Evolutionary conservation across 2,329 filamentous ascomycete genomes (phyloP).

Genomic region (Pseudocercospora fuligena): DNA sequence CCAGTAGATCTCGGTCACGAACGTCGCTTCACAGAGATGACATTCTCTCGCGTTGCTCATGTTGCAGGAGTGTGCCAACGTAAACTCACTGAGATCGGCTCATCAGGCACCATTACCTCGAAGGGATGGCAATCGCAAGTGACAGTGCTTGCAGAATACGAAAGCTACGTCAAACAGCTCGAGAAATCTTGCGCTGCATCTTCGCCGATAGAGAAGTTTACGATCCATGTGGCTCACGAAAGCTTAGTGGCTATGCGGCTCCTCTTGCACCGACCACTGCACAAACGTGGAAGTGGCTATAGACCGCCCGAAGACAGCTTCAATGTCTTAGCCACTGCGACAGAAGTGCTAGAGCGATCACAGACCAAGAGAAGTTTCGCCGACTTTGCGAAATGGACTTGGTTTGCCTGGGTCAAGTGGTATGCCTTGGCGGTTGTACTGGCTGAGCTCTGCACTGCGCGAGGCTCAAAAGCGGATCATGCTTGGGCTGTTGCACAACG

Average conservation of each 20-base stretch:
- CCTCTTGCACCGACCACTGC: constrained; percentile 16
- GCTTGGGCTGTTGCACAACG: constrained; percentile 17
- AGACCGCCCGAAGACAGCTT: not conserved
- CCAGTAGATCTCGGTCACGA: not conserved
- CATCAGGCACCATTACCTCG: not conserved
- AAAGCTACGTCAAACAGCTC: constrained; percentile 6
- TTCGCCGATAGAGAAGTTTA: not conserved
- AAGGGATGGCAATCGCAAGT: constrained; percentile 8
- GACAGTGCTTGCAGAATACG: constrained; percentile 9
- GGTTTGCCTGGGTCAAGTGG: constrained; percentile 24
- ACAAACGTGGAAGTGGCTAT: not conserved
- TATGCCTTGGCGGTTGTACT: constrained; percentile 24
- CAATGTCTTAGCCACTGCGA: constrained; percentile 15
- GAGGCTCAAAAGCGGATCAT: not conserved
- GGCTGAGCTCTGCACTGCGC: constrained; percentile 17
- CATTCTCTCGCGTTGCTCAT: constrained; percentile 4
- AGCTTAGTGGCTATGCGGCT: constrained; percentile 17
- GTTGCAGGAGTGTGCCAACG: constrained; percentile 16
- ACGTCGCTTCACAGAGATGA: constrained; percentile 17
- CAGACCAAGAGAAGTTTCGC: constrained; percentile 9
- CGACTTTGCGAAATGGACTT: constrained; percentile 17
- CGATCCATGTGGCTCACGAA: constrained; percentile 12
- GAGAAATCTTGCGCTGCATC: not conserved
- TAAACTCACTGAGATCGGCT: constrained; percentile 14
- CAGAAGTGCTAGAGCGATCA: constrained; percentile 20